Conservation (phyloP, 164 flowering plant species). For the Nymphaea colorata region DNA sequence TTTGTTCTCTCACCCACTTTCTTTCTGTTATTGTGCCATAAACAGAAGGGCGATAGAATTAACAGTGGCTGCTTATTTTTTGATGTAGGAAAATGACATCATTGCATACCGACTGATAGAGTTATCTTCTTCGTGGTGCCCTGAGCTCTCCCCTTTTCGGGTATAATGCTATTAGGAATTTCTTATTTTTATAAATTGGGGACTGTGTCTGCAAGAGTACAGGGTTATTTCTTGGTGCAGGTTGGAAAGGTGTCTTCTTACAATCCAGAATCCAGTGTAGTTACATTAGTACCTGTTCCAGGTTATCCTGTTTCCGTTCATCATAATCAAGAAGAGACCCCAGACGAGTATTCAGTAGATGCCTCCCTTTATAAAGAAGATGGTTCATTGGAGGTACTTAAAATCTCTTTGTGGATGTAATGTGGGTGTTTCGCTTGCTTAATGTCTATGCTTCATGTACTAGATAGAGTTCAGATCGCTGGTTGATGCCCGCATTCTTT, state of each 20-base stretch:
- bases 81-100: constrained; percentile 66
- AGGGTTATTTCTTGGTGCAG: constrained; percentile 20
- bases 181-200: neutral
- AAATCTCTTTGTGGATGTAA: neutral
- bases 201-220: neutral
- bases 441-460: constrained; percentile 3
- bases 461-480: constrained; percentile 71
- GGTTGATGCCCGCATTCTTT: constrained; percentile 48
- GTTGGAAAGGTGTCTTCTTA: constrained; percentile 59
- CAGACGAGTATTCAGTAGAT: constrained; percentile 16
- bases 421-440: neutral
- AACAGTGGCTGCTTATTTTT: neutral
- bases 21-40: neutral
- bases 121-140: constrained; percentile 80
- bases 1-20: neutral
- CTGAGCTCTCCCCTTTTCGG: constrained; percentile 74
- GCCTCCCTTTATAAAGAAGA: constrained; percentile 64
- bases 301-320: constrained; percentile 43
- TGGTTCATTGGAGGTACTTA: constrained; percentile 76
- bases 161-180: constrained; percentile 23
- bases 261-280: constrained; percentile 29
- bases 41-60: neutral
- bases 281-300: constrained; percentile 41
- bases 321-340: constrained; percentile 34
- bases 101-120: constrained; percentile 89